Percentiles rank a stretch among this genome's conserved stretches.
Conservation (phyloP, 176 grass and related monocot genomes). For the Oryza glaberrima region DNA sequence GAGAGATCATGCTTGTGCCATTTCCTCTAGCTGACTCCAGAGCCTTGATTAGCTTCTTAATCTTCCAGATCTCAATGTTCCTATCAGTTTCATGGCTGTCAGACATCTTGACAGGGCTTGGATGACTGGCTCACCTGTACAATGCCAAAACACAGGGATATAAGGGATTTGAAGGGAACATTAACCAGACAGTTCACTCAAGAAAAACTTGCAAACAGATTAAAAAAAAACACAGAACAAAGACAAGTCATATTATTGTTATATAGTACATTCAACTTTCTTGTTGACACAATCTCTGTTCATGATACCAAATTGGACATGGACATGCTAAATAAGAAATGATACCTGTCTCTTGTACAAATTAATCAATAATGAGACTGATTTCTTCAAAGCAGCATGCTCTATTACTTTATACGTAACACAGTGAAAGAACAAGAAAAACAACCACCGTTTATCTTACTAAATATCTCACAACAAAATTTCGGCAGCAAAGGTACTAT, state of each 20-base stretch:
- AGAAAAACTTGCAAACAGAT: too few relatives aligned
- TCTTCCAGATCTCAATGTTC: constrained; percentile 73
- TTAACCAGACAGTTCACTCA: background rate
- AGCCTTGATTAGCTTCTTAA: constrained; percentile 62
- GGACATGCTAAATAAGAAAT: constrained; percentile 8
- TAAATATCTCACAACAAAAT: background rate
- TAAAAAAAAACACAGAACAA: too few relatives aligned
- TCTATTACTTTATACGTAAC: background rate
- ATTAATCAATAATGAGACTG: background rate
- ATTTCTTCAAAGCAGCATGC: background rate
- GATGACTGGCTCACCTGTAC: constrained; percentile 34
- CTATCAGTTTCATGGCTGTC: constrained; percentile 55
- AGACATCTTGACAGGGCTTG: constrained; percentile 46
- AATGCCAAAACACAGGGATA: background rate
- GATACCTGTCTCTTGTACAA: background rate
- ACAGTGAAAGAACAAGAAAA: background rate
- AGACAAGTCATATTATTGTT: too few relatives aligned
- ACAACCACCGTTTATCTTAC: background rate
- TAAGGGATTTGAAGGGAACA: background rate
- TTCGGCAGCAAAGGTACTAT: constrained; percentile 1
- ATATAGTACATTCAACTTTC: background rate
- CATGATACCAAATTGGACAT: background rate
- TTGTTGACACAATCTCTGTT: background rate
- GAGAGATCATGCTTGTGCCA: constrained; percentile 65
- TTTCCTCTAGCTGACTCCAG: constrained; percentile 63